A percentile compares a stretch with the other conserved stretches of the same genome.
Conservation (phyloP, 1,284 basidiomycete genomes). For the Stygiomarasmius scandens region DNA sequence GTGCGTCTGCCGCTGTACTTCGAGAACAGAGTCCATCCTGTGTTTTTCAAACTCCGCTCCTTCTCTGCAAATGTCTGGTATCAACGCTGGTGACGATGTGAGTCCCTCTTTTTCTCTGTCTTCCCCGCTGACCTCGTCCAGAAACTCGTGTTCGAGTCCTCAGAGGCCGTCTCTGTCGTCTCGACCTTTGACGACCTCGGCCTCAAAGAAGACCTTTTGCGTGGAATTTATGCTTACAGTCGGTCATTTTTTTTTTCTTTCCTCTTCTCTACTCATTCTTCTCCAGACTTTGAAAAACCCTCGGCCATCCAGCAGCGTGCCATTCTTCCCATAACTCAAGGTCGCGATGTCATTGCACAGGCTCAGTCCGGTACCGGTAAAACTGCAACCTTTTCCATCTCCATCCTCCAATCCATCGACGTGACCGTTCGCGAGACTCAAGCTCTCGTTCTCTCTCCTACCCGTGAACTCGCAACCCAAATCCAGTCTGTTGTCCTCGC, state of each 20-base stretch:
- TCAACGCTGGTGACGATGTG: constrained; percentile 79
- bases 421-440: constrained; percentile 95
- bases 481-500: constrained; percentile 99
- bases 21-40: constrained; percentile 88
- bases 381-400: constrained; percentile 97
- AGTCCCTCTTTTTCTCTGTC: constrained; percentile 15
- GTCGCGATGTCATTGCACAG: constrained; percentile 96
- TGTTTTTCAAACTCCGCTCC: constrained; percentile 59
- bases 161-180: constrained; percentile 88
- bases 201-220: constrained; percentile 92
- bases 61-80: constrained; percentile 69
- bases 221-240: constrained; percentile 99
- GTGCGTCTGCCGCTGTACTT: constrained; percentile 91
- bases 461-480: constrained; percentile 94
- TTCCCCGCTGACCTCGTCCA: constrained; percentile 29
- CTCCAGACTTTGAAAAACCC: constrained; percentile 94
- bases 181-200: constrained; percentile 92
- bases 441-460: constrained; percentile 93
- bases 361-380: constrained; percentile 99
- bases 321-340: constrained; percentile 93
- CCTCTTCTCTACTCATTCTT: not conserved
- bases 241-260: constrained; percentile 31
- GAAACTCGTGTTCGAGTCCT: constrained; percentile 98
- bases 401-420: constrained; percentile 95
- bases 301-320: constrained; percentile 99